Evolutionary conservation across 2,329 filamentous ascomycete genomes (phyloP), one percentile per base, ranked within the genome.

Genomic region (Fusarium temperatum): DNA sequence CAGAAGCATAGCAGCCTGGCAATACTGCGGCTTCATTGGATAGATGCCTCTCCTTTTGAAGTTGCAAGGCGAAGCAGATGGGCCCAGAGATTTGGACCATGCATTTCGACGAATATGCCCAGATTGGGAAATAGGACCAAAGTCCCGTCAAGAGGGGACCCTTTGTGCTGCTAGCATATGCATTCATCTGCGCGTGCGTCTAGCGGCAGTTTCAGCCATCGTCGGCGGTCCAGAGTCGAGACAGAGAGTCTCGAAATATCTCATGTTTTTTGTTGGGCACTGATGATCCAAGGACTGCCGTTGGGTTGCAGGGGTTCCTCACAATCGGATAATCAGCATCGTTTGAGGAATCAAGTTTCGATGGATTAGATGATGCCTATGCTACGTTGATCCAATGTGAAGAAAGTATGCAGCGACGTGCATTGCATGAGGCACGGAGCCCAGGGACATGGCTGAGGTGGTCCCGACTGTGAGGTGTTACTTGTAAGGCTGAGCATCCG

Each of bases 51-150:
- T 26, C 28, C 38, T 54, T 69, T 41, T 42, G 32, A 58, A 59
- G 60, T 65, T 72, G 57, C 63, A 69, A 72, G 57, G 63, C 66
- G 55, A 73, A 74, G 63, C 59, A 76, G 62, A 65, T 56, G 58
- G 62, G 67, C 59, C 63, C 61, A 61, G 60, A 55, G 69, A 59
- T 60, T 74, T 57, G 60, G 60, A 26, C 60, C 68, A 62, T 45
- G 53, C 38, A 56, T 66, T 73, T 77, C 75, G 75, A 76, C 28
- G 55, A 42, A 76, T 77, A 77, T 77, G 57, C 22, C 75, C 65
- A 26, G 10, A 66, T 77, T 63, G 54, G 75, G 75, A 54, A 26
- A 68, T 39, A 66, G 30, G 39, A 73, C 71, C 70, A 74, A 73
- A 73, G 71, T 71, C 51, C 70, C 61, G 38, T 48, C 42, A 38